phyloP scores from a whole-genome alignment of 192 early-diverging fungal genomes.

The Rhizophagus sp. region DNA sequence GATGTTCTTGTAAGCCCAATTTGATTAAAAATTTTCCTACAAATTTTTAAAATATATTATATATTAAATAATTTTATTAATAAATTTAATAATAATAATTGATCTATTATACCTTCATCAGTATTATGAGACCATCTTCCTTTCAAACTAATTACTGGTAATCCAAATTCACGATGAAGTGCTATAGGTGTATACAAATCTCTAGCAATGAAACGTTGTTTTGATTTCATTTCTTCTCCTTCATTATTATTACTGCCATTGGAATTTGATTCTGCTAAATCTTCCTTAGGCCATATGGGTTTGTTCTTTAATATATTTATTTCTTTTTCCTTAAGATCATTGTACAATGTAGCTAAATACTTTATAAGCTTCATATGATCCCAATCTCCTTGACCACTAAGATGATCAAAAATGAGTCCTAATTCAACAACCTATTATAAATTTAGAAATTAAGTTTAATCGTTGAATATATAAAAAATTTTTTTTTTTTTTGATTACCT shows the following conservation, averaged over 20 bases:
- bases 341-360: slow-evolving; percentile 62
- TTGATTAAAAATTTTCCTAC: slow-evolving; percentile 48
- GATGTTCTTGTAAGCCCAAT: slow-evolving; percentile 50
- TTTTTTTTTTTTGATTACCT: slow-evolving; percentile 39
- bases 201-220: slow-evolving; percentile 40
- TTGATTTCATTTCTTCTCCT: too few species aligned
- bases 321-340: slow-evolving; percentile 63
- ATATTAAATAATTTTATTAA: too few species aligned
- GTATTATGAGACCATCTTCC: slow-evolving; percentile 40
- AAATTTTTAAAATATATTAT: neutral
- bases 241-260: too few species aligned
- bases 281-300: slow-evolving; percentile 63
- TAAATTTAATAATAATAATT: too few species aligned
- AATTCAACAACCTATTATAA: slow-evolving; percentile 70
- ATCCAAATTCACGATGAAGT: slow-evolving; percentile 51
- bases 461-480: too few species aligned
- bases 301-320: slow-evolving; percentile 60
- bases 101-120: slow-evolving; percentile 29
- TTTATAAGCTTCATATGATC: slow-evolving; percentile 81
- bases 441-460: neutral
- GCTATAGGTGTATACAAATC: slow-evolving; percentile 72
- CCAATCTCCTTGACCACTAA: slow-evolving; percentile 74
- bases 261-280: slow-evolving; percentile 35
- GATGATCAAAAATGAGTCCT: slow-evolving; percentile 78
- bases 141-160: slow-evolving; percentile 74